A percentile compares a stretch with the other conserved stretches of the same genome.
Conservation (phyloP, 1,284 basidiomycete genomes). For the Apiotrichum veenhuisii region DNA sequence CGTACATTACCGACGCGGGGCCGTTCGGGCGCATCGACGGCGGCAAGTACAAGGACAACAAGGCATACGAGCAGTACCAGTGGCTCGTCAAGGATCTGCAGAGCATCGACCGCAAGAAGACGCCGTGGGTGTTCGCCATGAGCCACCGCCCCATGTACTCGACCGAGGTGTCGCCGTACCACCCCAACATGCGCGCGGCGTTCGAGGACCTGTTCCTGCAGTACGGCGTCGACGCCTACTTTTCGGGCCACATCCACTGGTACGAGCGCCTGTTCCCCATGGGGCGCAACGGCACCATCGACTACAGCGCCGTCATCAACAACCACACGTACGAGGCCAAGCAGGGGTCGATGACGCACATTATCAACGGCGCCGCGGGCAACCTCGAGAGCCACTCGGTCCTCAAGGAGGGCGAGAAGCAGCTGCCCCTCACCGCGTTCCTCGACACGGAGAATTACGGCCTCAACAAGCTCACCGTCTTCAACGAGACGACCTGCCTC, state of each 20-base stretch:
- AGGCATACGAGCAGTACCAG: constrained; percentile 26
- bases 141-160: constrained; percentile 40
- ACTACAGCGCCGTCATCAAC: constrained; percentile 28
- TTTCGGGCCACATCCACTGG: constrained; percentile 47
- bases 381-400: constrained; percentile 41
- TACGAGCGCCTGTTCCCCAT: constrained; percentile 43
- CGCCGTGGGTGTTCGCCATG: constrained; percentile 46
- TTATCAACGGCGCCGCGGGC: constrained; percentile 43
- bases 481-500: constrained; percentile 30
- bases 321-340: constrained; percentile 30
- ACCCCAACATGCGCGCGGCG: constrained; percentile 34
- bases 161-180: constrained; percentile 29
- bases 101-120: constrained; percentile 41
- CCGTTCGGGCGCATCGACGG: constrained; percentile 17
- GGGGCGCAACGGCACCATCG: constrained; percentile 30
- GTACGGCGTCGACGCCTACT: constrained; percentile 43
- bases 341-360: constrained; percentile 22
- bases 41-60: constrained; percentile 20
- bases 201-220: constrained; percentile 45
- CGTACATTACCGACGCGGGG: constrained; percentile 12
- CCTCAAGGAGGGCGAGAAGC: constrained; percentile 14
- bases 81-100: constrained; percentile 36
- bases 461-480: constrained; percentile 34
- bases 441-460: constrained; percentile 34
- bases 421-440: constrained; percentile 26